Conservation (phyloP, 345 rosid genomes). For the Euphorbia pulcherrima region DNA sequence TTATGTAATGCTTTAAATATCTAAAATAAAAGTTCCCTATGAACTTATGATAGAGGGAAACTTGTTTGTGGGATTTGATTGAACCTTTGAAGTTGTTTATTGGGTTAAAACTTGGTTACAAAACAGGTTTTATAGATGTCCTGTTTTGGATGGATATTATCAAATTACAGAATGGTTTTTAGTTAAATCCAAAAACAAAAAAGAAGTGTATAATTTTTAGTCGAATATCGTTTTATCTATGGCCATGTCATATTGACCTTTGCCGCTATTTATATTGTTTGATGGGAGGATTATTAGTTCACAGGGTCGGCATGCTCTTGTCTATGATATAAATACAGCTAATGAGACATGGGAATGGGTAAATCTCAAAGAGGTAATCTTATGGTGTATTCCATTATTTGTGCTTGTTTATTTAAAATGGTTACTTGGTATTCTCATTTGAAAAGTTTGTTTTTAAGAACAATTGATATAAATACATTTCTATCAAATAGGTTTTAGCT, state of each 20-base stretch:
- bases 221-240: neutral
- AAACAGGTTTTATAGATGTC: too few species aligned
- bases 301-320: slow-evolving; percentile 90
- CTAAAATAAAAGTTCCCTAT: too few species aligned
- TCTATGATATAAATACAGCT: slow-evolving; percentile 61
- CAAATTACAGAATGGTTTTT: too few species aligned
- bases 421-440: neutral
- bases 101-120: too few species aligned
- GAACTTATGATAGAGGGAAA: too few species aligned
- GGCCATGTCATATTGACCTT: neutral
- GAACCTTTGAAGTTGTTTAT: too few species aligned
- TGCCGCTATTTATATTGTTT: neutral
- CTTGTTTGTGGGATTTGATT: too few species aligned
- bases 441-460: neutral
- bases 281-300: slow-evolving; percentile 18
- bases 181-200: too few species aligned
- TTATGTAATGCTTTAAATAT: too few species aligned
- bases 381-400: slow-evolving; percentile 4
- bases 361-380: slow-evolving; percentile 76
- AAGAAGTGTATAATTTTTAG: too few species aligned
- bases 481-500: neutral
- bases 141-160: too few species aligned
- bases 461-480: neutral
- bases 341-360: slow-evolving; percentile 97
- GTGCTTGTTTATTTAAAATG: neutral